A percentile compares a stretch with the other conserved stretches of the same genome.
phyloP scores from a whole-genome alignment of 2,329 filamentous ascomycete species.

The Ophiostoma novo-ulmi region DNA sequence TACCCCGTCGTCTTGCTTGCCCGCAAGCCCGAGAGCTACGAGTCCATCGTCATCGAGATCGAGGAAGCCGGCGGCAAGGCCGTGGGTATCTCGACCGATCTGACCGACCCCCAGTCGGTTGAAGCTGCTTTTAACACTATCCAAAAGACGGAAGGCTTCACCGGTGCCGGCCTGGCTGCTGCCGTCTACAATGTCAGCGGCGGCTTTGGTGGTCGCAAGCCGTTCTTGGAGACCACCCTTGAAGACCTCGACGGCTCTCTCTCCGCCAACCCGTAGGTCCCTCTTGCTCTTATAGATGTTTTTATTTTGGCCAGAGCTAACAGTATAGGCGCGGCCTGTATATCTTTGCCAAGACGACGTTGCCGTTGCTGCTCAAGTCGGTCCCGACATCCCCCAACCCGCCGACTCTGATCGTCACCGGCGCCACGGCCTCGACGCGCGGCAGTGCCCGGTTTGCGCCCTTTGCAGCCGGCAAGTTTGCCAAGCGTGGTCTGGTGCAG shows the following conservation, averaged over 20 bases:
- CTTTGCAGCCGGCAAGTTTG: slow-evolving; percentile 79
- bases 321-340: slow-evolving; percentile 60
- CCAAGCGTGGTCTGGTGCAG: slow-evolving; percentile 66
- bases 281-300: no score
- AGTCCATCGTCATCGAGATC: slow-evolving; percentile 64
- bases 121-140: slow-evolving; percentile 59
- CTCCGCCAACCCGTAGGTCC: slow-evolving; percentile 45
- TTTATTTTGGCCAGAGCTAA: neutral
- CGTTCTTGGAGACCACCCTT: slow-evolving; percentile 52
- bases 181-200: slow-evolving; percentile 66
- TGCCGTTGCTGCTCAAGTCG: slow-evolving; percentile 65
- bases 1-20: slow-evolving; percentile 75
- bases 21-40: slow-evolving; percentile 60
- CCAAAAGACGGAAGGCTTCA: slow-evolving; percentile 47
- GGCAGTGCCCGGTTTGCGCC: slow-evolving; percentile 63
- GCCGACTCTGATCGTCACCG: slow-evolving; percentile 78
- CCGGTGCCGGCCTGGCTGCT: slow-evolving; percentile 52
- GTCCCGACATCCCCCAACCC: slow-evolving; percentile 55
- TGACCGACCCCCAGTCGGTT: slow-evolving; percentile 48
- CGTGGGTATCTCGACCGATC: slow-evolving; percentile 64
- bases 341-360: slow-evolving; percentile 64
- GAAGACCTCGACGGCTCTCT: slow-evolving; percentile 48
- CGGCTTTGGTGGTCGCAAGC: slow-evolving; percentile 46
- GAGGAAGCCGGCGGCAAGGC: slow-evolving; percentile 61
- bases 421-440: slow-evolving; percentile 74